A percentile compares a stretch with the other conserved stretches of the same genome.
Conservation (phyloP, 2,329 filamentous ascomycete genomes). For the Colletotrichum camelliae region DNA sequence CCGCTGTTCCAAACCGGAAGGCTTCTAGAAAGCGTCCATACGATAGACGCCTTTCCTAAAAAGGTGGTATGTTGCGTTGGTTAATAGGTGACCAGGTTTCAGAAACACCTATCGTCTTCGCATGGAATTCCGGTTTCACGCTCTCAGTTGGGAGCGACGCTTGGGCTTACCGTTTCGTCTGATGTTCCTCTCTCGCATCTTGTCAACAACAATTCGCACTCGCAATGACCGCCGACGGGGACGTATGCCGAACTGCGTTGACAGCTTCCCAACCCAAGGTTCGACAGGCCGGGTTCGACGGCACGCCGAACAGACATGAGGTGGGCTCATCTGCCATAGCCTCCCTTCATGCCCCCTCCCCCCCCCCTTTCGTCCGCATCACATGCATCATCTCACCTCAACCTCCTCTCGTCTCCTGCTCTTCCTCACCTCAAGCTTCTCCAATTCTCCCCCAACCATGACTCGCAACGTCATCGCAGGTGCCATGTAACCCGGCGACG, state of each 20-base stretch:
- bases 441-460: neutral
- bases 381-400: too few relatives aligned
- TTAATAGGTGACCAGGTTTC: conserved; percentile 5
- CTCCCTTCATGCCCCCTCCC: neutral
- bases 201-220: conserved; percentile 13
- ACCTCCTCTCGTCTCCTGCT: too few relatives aligned
- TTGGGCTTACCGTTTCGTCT: conserved; percentile 17
- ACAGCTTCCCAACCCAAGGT: conserved; percentile 4
- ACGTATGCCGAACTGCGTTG: neutral
- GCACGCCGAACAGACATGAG: neutral
- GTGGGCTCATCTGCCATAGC: neutral
- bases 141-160: neutral
- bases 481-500: neutral
- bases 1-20: neutral
- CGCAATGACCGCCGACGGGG: neutral
- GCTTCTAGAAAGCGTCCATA: conserved; percentile 2
- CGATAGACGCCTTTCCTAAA: neutral
- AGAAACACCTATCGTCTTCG: conserved; percentile 15
- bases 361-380: neutral
- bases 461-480: conserved; percentile 11
- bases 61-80: neutral
- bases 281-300: neutral
- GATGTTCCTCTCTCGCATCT: neutral
- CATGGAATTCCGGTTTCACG: conserved; percentile 22
- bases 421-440: neutral